Evolutionary conservation across 2,329 filamentous ascomycete genomes (phyloP).

Genomic region (Curvularia spicifera): DNA sequence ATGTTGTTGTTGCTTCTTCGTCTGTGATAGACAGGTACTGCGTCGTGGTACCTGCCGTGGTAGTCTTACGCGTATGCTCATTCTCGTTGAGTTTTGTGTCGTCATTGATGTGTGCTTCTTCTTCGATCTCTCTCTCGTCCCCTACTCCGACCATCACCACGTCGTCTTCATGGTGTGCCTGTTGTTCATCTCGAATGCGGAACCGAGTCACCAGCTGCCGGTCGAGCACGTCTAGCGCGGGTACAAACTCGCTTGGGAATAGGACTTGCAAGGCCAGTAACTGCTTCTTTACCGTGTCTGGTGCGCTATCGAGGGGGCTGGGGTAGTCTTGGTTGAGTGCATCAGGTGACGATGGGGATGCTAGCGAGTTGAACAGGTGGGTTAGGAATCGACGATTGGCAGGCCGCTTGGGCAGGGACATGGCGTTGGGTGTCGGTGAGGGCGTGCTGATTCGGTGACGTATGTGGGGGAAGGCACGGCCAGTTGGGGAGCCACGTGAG

Average conservation of each 20-base stretch:
- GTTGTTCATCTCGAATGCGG: constrained; percentile 15
- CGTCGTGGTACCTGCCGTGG: not conserved
- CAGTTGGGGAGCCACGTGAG: constrained; percentile 27
- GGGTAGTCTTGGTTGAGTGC: constrained; percentile 10
- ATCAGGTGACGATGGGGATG: constrained; percentile 11
- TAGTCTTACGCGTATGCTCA: not conserved
- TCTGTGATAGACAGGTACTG: not conserved
- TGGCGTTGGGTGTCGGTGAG: constrained; percentile 14
- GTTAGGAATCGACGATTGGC: constrained; percentile 44
- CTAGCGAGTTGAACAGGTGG: constrained; percentile 40
- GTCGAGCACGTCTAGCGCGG: constrained; percentile 87
- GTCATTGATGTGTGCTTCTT: not conserved
- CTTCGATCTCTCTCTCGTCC: not conserved
- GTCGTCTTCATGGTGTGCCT: not conserved
- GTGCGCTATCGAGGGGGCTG: constrained; percentile 52
- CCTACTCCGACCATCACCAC: not conserved
- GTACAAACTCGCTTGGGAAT: constrained; percentile 80
- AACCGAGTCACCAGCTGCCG: constrained; percentile 70
- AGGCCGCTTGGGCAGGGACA: constrained; percentile 26
- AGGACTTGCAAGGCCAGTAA: constrained; percentile 84
- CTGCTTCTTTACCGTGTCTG: constrained; percentile 50
- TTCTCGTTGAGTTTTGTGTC: not conserved
- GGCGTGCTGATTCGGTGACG: constrained; percentile 16
- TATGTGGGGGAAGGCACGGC: constrained; percentile 23
- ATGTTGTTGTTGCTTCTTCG: not conserved